phyloP scores from a whole-genome alignment of 176 grass and related monocot genomes.

The Musa beccarii region DNA sequence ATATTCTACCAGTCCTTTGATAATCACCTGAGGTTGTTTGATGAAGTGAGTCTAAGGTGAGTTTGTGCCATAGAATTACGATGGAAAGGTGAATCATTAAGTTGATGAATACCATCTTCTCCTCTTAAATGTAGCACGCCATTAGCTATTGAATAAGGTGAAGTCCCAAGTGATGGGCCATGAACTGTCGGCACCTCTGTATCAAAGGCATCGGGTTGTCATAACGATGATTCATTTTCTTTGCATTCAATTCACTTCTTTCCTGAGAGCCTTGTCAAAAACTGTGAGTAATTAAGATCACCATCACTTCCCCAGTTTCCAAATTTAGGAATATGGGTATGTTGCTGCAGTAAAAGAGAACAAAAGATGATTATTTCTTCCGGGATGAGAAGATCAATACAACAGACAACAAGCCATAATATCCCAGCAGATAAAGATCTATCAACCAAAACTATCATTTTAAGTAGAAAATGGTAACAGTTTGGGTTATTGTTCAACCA shows the following conservation, averaged over 20 bases:
- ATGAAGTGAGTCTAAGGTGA: constrained; percentile 23
- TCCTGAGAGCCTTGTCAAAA: constrained; percentile 64
- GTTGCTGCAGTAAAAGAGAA: constrained; percentile 30
- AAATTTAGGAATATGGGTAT: constrained; percentile 69
- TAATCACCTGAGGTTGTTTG: constrained; percentile 15
- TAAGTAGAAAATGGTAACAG: no score
- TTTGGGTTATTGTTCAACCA: no score
- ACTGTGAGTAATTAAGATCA: constrained; percentile 55
- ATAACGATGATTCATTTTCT: constrained; percentile 26
- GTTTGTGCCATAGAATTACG: constrained; percentile 26
- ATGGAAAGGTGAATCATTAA: not conserved
- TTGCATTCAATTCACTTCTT: constrained; percentile 35
- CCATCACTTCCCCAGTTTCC: constrained; percentile 60
- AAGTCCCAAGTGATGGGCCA: constrained; percentile 17
- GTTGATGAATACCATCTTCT: constrained; percentile 33
- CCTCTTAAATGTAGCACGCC: constrained; percentile 33
- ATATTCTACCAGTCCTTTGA: constrained; percentile 5
- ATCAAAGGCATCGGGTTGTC: constrained; percentile 29
- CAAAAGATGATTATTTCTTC: constrained; percentile 4
- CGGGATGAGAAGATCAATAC: not conserved
- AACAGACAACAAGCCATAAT: no score
- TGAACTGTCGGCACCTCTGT: constrained; percentile 22
- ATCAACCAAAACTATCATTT: no score
- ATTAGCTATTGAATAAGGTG: constrained; percentile 7
- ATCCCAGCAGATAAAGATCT: no score